A percentile compares a stretch with the other conserved stretches of the same genome.
Evolutionary conservation across 805 yeast species (phyloP).

Genomic region (Suhomyces vadensis): DNA sequence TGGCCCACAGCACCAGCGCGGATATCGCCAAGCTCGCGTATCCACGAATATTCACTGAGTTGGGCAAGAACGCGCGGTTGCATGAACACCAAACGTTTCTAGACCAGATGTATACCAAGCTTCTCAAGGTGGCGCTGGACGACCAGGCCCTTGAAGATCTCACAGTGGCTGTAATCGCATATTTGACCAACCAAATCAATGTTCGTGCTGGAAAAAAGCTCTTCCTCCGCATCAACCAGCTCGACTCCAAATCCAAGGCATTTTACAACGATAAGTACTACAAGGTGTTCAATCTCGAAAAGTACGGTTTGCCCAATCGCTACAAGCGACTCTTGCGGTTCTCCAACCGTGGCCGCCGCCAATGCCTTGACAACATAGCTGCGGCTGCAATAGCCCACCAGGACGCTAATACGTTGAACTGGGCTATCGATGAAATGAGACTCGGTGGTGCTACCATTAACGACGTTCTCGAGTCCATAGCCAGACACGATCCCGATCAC

Average conservation of each 20-base stretch:
- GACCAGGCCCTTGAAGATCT: conserved; percentile 19
- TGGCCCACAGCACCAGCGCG: conserved; percentile 21
- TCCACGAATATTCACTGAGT: conserved; percentile 21
- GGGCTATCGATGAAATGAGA: conserved; percentile 36
- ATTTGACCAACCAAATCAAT: conserved; percentile 19
- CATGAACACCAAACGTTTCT: conserved; percentile 11
- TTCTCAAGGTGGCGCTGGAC: conserved; percentile 12
- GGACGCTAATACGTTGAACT: conserved; percentile 23
- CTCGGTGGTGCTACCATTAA: conserved; percentile 24
- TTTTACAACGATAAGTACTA: neutral
- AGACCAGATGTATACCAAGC: conserved; percentile 9
- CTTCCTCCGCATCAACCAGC: conserved; percentile 13
- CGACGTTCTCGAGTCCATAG: conserved; percentile 13
- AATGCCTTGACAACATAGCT: conserved; percentile 24
- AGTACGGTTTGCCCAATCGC: conserved; percentile 21
- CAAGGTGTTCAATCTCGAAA: conserved; percentile 17
- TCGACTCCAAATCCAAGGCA: conserved; percentile 7
- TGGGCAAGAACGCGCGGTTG: neutral
- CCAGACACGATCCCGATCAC: neutral
- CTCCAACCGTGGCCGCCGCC: conserved; percentile 15
- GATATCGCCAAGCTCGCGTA: conserved; percentile 27
- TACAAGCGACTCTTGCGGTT: conserved; percentile 18
- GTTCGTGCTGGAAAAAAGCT: conserved; percentile 22
- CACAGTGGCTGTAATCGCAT: conserved; percentile 19
- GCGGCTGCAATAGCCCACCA: conserved; percentile 23